Evolutionary conservation across 1,284 basidiomycete genomes (phyloP).

Genomic region (Psilocybe mexicana): DNA sequence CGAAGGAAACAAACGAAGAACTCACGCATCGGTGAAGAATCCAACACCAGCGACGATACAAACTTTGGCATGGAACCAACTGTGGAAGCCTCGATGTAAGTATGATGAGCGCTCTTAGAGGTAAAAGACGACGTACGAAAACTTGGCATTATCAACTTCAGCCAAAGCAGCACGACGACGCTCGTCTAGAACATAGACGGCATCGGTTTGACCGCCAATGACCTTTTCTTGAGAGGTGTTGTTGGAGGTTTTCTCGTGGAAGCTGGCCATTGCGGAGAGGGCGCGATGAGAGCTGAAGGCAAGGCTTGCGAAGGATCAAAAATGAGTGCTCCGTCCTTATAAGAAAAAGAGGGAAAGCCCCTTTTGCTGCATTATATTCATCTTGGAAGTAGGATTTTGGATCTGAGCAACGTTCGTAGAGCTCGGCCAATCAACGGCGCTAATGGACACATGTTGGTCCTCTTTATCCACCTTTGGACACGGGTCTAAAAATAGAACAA

Average conservation of each 20-base stretch:
- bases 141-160: constrained; percentile 76
- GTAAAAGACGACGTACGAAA: constrained; percentile 47
- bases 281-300: not conserved
- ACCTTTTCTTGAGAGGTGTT: constrained; percentile 22
- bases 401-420: not conserved
- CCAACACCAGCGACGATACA: constrained; percentile 76
- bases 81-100: constrained; percentile 23
- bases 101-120: not conserved
- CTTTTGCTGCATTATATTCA: not conserved
- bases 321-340: not conserved
- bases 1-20: constrained; percentile 3
- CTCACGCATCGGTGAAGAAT: constrained; percentile 83
- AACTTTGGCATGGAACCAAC: constrained; percentile 72
- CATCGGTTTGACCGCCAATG: constrained; percentile 22
- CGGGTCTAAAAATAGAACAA: not conserved
- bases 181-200: constrained; percentile 52
- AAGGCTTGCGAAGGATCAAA: not conserved
- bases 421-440: constrained; percentile 3
- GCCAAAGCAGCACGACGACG: constrained; percentile 70
- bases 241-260: constrained; percentile 27
- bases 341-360: not conserved
- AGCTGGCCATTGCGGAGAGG: constrained; percentile 23
- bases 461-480: not conserved
- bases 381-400: not conserved
- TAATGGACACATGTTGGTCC: constrained; percentile 6